Conservation (phyloP, 805 yeast species). For the Kodamaea kaohsiungensis region DNA sequence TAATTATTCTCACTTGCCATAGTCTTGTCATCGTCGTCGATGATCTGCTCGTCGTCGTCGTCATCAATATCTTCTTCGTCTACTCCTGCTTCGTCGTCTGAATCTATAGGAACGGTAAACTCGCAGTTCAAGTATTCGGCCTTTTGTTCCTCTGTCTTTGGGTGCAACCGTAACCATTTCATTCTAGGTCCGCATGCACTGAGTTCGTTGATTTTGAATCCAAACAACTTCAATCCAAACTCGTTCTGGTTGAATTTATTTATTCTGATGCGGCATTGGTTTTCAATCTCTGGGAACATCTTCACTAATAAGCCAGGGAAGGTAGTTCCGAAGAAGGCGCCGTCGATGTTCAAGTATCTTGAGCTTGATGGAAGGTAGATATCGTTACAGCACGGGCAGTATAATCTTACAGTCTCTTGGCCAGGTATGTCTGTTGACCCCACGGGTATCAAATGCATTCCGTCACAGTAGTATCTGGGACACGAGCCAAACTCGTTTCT, state of each 20-base stretch:
- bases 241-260: constrained; percentile 49
- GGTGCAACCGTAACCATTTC: constrained; percentile 89
- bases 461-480: constrained; percentile 86
- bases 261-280: constrained; percentile 62
- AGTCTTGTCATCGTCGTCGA: constrained; percentile 32
- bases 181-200: constrained; percentile 89
- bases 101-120: constrained; percentile 51
- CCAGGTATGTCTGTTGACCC: constrained; percentile 93
- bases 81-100: constrained; percentile 27
- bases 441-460: constrained; percentile 86
- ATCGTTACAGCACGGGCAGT: constrained; percentile 94
- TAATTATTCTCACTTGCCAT: constrained; percentile 39
- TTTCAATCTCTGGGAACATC: constrained; percentile 87
- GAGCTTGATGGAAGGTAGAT: constrained; percentile 84
- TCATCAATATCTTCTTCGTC: constrained; percentile 25
- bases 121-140: constrained; percentile 67
- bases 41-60: constrained; percentile 17
- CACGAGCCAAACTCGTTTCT: constrained; percentile 87
- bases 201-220: constrained; percentile 75
- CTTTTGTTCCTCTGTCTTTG: constrained; percentile 60
- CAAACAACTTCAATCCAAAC: constrained; percentile 78
- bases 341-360: constrained; percentile 87
- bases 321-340: constrained; percentile 95
- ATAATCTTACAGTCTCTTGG: constrained; percentile 85
- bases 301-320: constrained; percentile 92